Conservation (phyloP, 352 stramenopile genomes). For the Elongisporangium undulatum region DNA sequence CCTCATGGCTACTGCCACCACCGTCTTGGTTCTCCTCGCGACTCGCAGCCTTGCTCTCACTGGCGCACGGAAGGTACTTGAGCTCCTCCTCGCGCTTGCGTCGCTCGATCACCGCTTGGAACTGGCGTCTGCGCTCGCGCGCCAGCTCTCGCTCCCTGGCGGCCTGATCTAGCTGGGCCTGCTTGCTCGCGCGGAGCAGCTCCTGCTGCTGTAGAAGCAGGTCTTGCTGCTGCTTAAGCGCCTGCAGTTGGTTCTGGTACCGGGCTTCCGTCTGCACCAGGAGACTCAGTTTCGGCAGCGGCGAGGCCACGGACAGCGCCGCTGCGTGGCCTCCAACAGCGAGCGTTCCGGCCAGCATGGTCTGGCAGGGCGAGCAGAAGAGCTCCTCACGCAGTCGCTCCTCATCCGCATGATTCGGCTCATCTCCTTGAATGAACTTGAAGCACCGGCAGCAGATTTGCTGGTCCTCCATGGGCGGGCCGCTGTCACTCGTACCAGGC, state of each 20-base stretch:
- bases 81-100: conserved; percentile 42
- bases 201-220: conserved; percentile 40
- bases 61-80: conserved; percentile 25
- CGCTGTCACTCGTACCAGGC: neutral
- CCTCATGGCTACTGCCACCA: neutral
- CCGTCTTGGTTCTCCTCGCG: conserved; percentile 4
- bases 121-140: conserved; percentile 25
- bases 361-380: neutral
- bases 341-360: neutral
- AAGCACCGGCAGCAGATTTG: neutral
- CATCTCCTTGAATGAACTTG: neutral
- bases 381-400: neutral
- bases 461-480: neutral
- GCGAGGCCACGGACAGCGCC: conserved; percentile 4
- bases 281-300: conserved; percentile 40
- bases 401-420: neutral
- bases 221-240: conserved; percentile 39
- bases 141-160: conserved; percentile 25
- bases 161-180: conserved; percentile 23
- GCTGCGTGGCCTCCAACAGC: neutral
- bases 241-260: conserved; percentile 44
- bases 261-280: conserved; percentile 53
- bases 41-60: neutral
- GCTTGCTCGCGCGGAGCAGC: conserved; percentile 33
- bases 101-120: conserved; percentile 29